Percentiles rank a stretch among this genome's conserved stretches.
Evolutionary conservation across 257 asterid genomes (phyloP).

Genomic region (Gentiana macrophylla): DNA sequence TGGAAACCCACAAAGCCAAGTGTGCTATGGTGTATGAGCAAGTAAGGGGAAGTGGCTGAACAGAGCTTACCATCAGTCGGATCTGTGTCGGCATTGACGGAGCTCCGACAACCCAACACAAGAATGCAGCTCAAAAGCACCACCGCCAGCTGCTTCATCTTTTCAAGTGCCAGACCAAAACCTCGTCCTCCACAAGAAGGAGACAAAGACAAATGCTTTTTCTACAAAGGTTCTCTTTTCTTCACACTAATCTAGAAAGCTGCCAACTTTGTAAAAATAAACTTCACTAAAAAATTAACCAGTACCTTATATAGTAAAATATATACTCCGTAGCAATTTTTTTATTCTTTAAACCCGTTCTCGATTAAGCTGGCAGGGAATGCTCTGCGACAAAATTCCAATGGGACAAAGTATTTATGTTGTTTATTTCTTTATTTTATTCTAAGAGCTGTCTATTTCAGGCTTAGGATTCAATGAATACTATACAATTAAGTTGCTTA

Average conservation of each 20-base stretch:
- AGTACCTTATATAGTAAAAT: conserved; percentile 15
- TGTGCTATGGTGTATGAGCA: background rate
- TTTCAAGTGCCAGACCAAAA: conserved; percentile 13
- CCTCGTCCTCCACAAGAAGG: conserved; percentile 14
- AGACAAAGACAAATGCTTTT: conserved; percentile 29
- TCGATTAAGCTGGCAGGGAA: conserved; percentile 91
- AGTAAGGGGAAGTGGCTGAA: background rate
- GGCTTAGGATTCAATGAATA: too few relatives aligned
- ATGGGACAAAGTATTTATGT: conserved; percentile 71
- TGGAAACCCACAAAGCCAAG: background rate
- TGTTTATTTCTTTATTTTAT: conserved; percentile 14
- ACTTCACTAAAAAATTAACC: conserved; percentile 11
- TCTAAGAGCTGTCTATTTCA: too few relatives aligned
- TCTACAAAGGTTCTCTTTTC: too few relatives aligned
- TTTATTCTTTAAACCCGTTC: conserved; percentile 34
- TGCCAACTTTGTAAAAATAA: background rate
- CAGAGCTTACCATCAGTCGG: conserved; percentile 26
- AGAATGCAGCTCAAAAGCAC: conserved; percentile 29
- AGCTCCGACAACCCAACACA: conserved; percentile 4
- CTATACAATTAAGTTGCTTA: too few relatives aligned
- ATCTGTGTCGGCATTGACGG: conserved; percentile 34
- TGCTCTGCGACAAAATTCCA: conserved; percentile 80
- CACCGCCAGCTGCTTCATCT: conserved; percentile 28
- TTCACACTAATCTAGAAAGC: too few relatives aligned
- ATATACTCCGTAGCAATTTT: conserved; percentile 4